Percentiles rank a stretch among this genome's conserved stretches.
These are phyloP conservation scores for Uronychia binucleata DNA, from an alignment of 73 alveolate species.

Conservation along the genomic window DNA sequence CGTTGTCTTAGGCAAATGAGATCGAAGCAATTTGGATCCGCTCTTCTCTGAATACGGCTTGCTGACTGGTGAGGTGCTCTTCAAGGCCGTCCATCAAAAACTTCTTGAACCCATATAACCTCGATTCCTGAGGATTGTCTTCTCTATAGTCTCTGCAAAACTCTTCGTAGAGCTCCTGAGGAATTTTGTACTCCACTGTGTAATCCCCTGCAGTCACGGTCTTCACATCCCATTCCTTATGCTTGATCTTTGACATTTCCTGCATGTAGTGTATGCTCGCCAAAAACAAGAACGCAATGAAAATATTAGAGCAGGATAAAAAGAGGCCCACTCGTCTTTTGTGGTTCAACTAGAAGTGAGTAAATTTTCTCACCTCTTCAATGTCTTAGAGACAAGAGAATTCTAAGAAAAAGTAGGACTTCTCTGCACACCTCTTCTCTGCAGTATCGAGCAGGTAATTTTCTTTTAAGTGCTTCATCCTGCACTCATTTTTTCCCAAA, in stretches of 20 bases:
- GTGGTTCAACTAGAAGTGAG: background rate
- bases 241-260: slow-evolving; percentile 5
- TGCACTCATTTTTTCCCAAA: background rate
- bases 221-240: slow-evolving; percentile 48
- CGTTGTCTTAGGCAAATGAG: slow-evolving; percentile 28
- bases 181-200: slow-evolving; percentile 32
- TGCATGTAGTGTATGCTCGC: slow-evolving; percentile 14
- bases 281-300: slow-evolving; percentile 26
- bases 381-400: slow-evolving; percentile 18
- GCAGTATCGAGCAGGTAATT: background rate
- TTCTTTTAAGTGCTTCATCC: background rate
- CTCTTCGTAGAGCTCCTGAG: background rate
- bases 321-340: slow-evolving; percentile 43
- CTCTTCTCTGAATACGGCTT: background rate
- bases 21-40: slow-evolving; percentile 4
- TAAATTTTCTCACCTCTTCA: slow-evolving; percentile 2
- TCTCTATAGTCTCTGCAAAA: slow-evolving; percentile 10
- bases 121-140: background rate
- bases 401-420: background rate
- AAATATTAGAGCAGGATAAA: slow-evolving; percentile 12
- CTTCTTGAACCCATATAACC: slow-evolving; percentile 16
- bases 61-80: background rate
- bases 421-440: background rate
- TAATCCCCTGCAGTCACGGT: slow-evolving; percentile 63
- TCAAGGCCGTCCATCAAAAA: slow-evolving; percentile 30